Percentiles rank a stretch among this genome's conserved stretches.
Conservation (phyloP, 2,329 filamentous ascomycete species). For the Ophiostoma piceae region DNA sequence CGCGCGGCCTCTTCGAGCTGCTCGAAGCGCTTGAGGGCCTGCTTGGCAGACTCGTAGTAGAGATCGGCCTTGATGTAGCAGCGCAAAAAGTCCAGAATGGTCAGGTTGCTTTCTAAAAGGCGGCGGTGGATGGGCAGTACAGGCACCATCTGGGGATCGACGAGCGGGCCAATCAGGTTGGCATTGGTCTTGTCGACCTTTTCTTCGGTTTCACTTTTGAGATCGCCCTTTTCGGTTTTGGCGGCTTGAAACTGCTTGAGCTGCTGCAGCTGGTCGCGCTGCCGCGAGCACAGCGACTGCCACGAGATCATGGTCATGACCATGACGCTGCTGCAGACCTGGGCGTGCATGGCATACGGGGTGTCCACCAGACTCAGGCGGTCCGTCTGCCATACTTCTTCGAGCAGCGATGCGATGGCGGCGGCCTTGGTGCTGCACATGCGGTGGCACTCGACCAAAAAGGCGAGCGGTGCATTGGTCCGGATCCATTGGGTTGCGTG, state of each 20-base stretch:
- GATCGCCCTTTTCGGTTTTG: too few relatives aligned
- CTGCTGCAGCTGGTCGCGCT: neutral
- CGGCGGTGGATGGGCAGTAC: conserved; percentile 15
- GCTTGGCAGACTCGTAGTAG: conserved; percentile 22
- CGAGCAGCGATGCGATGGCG: conserved; percentile 17
- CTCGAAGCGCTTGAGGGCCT: conserved; percentile 21
- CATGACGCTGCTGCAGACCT: conserved; percentile 25
- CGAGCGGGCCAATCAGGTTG: neutral
- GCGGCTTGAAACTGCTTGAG: neutral
- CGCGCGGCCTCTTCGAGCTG: conserved; percentile 12
- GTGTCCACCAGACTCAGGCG: conserved; percentile 21
- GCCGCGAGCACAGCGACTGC: conserved; percentile 18
- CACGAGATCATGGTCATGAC: conserved; percentile 24
- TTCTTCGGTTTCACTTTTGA: neutral
- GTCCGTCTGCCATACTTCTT: conserved; percentile 19
- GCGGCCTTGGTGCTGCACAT: conserved; percentile 23
- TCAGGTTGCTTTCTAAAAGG: conserved; percentile 19
- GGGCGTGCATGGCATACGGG: conserved; percentile 24
- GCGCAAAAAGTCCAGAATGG: conserved; percentile 19
- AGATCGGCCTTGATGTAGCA: conserved; percentile 23
- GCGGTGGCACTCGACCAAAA: conserved; percentile 21
- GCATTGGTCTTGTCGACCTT: neutral
- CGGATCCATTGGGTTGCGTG: conserved; percentile 24
- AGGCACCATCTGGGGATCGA: conserved; percentile 8
- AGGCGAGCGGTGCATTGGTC: conserved; percentile 19